Evolutionary conservation across 768 basidiomycete species (phyloP).

Genomic region (Suillus variegatus): DNA sequence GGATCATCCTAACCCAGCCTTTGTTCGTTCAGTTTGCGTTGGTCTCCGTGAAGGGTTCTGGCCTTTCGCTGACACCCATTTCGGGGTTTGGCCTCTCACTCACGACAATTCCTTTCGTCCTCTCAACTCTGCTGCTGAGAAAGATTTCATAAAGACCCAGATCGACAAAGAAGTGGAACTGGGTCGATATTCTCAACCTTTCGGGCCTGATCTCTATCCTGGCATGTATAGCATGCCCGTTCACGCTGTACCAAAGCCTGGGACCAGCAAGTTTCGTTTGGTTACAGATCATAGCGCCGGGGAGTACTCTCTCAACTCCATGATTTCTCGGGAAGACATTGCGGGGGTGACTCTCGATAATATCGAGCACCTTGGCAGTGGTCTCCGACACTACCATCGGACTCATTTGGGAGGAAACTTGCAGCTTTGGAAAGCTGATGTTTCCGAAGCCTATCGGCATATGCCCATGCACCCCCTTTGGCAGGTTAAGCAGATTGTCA

Average conservation of each 20-base stretch:
- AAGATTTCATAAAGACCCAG: slow-evolving; percentile 27
- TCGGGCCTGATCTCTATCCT: slow-evolving; percentile 30
- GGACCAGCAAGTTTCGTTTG: no score
- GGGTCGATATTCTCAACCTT: slow-evolving; percentile 22
- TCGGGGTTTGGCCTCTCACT: not conserved
- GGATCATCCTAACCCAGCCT: slow-evolving; percentile 30
- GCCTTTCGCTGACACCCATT: slow-evolving; percentile 27
- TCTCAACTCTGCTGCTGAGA: slow-evolving; percentile 10
- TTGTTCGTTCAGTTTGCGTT: slow-evolving; percentile 26
- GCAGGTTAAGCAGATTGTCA: no score
- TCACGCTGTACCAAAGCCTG: slow-evolving; percentile 32
- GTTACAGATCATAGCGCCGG: no score
- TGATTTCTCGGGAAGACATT: no score
- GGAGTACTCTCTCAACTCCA: no score
- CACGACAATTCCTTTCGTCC: not conserved
- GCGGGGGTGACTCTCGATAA: no score
- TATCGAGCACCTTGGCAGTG: no score
- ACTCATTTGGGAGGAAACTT: no score
- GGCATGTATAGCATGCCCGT: slow-evolving; percentile 46
- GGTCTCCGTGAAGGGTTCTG: slow-evolving; percentile 33
- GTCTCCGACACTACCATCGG: no score
- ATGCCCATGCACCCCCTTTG: no score
- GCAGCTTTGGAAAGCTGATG: no score
- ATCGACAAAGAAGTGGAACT: not conserved
- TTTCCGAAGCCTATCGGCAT: no score